Conservation (phyloP, 2,329 filamentous ascomycete genomes). For the Colletotrichum musae region DNA sequence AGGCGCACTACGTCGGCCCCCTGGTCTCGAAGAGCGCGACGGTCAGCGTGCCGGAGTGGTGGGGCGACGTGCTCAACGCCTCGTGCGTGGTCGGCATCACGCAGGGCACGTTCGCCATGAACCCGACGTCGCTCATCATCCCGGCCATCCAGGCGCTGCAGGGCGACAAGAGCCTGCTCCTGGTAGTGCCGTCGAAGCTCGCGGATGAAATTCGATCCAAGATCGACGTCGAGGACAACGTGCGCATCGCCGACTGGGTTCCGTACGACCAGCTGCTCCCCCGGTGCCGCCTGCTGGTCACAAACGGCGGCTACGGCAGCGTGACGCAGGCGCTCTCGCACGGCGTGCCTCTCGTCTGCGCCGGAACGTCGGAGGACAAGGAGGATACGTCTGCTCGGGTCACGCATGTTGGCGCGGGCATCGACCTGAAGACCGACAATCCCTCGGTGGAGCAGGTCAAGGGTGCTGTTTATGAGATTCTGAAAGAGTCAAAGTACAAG, state of each 20-base stretch:
- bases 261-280: slow-evolving; percentile 54
- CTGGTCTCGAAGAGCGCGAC: slow-evolving; percentile 46
- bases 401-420: slow-evolving; percentile 49
- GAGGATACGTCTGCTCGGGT: slow-evolving; percentile 54
- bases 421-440: slow-evolving; percentile 54
- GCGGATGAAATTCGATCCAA: too few relatives aligned
- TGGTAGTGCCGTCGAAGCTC: slow-evolving; percentile 53
- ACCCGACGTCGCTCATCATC: slow-evolving; percentile 55
- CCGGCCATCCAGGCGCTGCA: slow-evolving; percentile 53
- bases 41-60: slow-evolving; percentile 49
- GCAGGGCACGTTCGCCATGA: slow-evolving; percentile 55
- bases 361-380: slow-evolving; percentile 55
- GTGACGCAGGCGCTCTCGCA: slow-evolving; percentile 54
- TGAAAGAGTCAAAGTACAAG: slow-evolving; percentile 45
- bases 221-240: slow-evolving; percentile 45
- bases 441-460: slow-evolving; percentile 47
- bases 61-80: slow-evolving; percentile 49
- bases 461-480: slow-evolving; percentile 45
- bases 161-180: slow-evolving; percentile 45
- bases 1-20: slow-evolving; percentile 52
- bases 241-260: slow-evolving; percentile 52
- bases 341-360: slow-evolving; percentile 53
- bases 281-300: slow-evolving; percentile 51
- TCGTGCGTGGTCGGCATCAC: slow-evolving; percentile 53
- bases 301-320: slow-evolving; percentile 56